Base-by-base conservation (phyloP, 129 eudicot species). In the Apium graveolens region DNA sequence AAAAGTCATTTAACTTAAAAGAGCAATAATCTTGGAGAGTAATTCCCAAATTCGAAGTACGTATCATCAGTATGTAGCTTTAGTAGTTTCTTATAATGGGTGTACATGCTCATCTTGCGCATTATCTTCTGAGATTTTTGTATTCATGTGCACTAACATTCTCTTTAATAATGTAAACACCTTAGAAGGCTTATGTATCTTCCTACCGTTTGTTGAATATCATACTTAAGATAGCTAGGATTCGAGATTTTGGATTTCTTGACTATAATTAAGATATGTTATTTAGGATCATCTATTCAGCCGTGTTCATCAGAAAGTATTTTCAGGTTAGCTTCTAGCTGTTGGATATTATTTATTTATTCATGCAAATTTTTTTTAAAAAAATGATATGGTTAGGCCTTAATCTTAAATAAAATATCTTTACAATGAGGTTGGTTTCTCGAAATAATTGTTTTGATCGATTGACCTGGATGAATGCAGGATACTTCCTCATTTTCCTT, bases 401-500 rank as follows among this genome's bases (percentile, higher is more conserved):
- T 26, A 7, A 5, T 26, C 41, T 20, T 51, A 32, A 0, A 8
- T 70, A 18, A 37, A 57, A 55, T 21, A 11, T 24, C 20, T 3
- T 13, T 32, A 38, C 53, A 51, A 31, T 46, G 13, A 53, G 16
- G 35, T 63, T 24, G 44, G n/a, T 34, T 70, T 32, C 55, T 69
- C 26, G 70, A 41, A 71, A 70, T 76, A n/a, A 65, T 76, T 55
- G 41, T 66, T 31, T 65, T 71, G 37, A 82, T 49, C 46, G 18
- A 38, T n/a, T 55, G 72, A 48, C 32, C 68, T n/a, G 4, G 72
- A 38, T 76, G 51, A 77, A 73, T 38, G 48, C 87, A 92, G 97
- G 97, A 80, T 75, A 87, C 97, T 66, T 77, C 86, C n/a, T 84
- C 95, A 16, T 96, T 96, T 82, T 90, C 97, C 85, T 89, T 96